Conservation (phyloP, 1,284 basidiomycete genomes). For the Wallemia mellicola region DNA sequence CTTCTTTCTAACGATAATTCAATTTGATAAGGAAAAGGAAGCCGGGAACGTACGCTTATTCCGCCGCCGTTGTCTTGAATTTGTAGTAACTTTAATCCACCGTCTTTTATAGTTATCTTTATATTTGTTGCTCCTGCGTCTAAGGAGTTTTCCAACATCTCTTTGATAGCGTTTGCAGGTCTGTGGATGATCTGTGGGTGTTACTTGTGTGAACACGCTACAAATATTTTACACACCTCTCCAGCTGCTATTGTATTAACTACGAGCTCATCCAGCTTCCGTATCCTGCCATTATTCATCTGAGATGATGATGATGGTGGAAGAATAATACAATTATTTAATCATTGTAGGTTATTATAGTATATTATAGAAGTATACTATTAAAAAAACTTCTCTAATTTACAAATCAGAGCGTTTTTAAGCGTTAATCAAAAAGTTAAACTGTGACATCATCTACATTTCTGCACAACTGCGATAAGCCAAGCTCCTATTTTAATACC, state of each 20-base stretch:
- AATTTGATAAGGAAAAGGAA: background rate
- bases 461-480: too few relatives aligned
- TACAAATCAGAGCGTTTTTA: too few relatives aligned
- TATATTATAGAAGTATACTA: too few relatives aligned
- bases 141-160: constrained; percentile 76
- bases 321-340: too few relatives aligned
- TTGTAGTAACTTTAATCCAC: constrained; percentile 77
- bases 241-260: constrained; percentile 32
- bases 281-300: background rate
- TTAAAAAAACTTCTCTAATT: too few relatives aligned
- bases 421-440: too few relatives aligned
- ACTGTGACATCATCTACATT: too few relatives aligned
- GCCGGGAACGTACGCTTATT: constrained; percentile 33
- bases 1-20: constrained; percentile 22
- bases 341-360: too few relatives aligned
- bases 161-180: constrained; percentile 84
- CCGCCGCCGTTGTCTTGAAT: constrained; percentile 93
- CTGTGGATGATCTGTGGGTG: constrained; percentile 61
- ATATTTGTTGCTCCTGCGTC: constrained; percentile 76
- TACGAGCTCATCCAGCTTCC: constrained; percentile 19
- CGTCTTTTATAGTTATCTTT: constrained; percentile 69
- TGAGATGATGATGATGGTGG: background rate
- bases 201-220: constrained; percentile 1
- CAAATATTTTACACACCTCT: constrained; percentile 16
- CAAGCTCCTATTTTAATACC: too few relatives aligned